Evolutionary conservation across 2,329 filamentous ascomycete species (phyloP).

Genomic region (Botrytis hyacinthi): DNA sequence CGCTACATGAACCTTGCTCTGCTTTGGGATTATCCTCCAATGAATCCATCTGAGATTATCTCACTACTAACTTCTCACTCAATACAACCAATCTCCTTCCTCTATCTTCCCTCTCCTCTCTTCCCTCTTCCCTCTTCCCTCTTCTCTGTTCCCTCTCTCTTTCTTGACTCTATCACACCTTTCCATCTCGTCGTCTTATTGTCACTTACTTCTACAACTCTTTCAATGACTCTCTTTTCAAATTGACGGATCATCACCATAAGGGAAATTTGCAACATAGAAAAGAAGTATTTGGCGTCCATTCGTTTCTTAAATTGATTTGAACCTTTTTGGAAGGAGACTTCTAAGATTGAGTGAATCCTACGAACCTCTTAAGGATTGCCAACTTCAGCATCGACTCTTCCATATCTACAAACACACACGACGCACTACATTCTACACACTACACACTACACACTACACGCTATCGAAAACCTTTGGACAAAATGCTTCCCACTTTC

Average conservation of each 20-base stretch:
- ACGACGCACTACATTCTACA: background rate
- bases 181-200: background rate
- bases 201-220: conserved; percentile 9
- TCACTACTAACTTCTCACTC: background rate
- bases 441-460: background rate
- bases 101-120: background rate
- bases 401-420: background rate
- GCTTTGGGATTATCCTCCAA: background rate
- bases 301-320: conserved; percentile 23
- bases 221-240: background rate
- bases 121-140: too few species aligned
- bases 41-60: background rate
- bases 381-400: background rate
- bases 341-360: conserved; percentile 2
- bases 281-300: conserved; percentile 24
- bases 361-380: background rate
- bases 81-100: background rate
- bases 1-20: conserved; percentile 6
- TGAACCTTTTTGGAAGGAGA: conserved; percentile 5
- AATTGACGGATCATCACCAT: conserved; percentile 1
- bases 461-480: background rate
- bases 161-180: background rate
- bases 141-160: background rate
- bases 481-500: conserved; percentile 31
- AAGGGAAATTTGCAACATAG: background rate